Evolutionary conservation across 371 early-diverging fungal species (phyloP).

Genomic region (Mucor plumbeus): DNA sequence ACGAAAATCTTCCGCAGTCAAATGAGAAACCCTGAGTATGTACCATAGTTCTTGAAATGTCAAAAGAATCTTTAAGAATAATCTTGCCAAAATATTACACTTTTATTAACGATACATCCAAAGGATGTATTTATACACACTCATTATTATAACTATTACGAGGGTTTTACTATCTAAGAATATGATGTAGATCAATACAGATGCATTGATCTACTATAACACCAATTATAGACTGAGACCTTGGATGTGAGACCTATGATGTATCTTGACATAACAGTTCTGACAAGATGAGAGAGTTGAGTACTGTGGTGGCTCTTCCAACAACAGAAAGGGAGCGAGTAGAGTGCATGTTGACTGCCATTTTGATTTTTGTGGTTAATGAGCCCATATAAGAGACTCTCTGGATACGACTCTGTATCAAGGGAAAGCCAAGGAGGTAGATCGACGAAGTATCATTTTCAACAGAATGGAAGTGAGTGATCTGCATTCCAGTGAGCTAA

Average conservation of each 20-base stretch:
- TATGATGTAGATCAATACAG: too few species aligned
- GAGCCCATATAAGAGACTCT: neutral
- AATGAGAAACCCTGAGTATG: neutral
- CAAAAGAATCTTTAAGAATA: too few species aligned
- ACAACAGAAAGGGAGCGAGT: neutral
- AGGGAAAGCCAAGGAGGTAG: slow-evolving; percentile 6
- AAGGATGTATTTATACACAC: too few species aligned
- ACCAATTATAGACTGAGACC: too few species aligned
- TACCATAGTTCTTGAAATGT: neutral
- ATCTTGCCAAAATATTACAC: too few species aligned
- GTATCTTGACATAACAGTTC: too few species aligned
- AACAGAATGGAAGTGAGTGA: neutral
- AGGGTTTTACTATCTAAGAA: too few species aligned
- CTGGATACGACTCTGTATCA: neutral
- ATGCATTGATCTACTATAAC: too few species aligned
- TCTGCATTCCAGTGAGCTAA: neutral
- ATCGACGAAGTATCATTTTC: neutral
- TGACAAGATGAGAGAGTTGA: neutral
- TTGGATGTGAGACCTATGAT: too few species aligned
- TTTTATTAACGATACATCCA: too few species aligned
- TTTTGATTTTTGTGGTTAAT: neutral
- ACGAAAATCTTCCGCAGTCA: neutral
- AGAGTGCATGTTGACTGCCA: neutral
- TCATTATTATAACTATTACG: too few species aligned
- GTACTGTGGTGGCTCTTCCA: neutral